These are phyloP conservation scores for Capsicum chinense DNA, from an alignment of 257 asterid genomes.

Conservation along the genomic window DNA sequence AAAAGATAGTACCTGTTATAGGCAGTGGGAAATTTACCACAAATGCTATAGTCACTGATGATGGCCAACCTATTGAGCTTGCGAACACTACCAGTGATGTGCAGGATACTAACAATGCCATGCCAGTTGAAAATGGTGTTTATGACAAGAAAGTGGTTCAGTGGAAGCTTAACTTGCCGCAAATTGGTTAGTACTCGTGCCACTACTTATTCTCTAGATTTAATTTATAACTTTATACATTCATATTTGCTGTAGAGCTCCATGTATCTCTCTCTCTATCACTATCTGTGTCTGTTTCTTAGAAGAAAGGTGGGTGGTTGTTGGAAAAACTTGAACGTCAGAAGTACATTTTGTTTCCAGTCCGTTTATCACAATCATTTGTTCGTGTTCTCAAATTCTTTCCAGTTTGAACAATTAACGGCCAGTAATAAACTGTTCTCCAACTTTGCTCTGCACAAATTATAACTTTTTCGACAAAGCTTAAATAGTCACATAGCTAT, in stretches of 20 bases:
- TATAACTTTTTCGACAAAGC: not conserved
- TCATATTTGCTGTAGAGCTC: not conserved
- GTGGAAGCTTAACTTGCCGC: constrained; percentile 77
- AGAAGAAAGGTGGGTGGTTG: not conserved
- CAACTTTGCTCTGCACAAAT: not conserved
- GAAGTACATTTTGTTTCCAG: not conserved
- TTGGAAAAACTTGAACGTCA: not conserved
- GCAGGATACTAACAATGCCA: constrained; percentile 14
- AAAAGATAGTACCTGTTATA: constrained; percentile 64
- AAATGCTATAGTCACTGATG: constrained; percentile 53
- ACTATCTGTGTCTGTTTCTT: not conserved
- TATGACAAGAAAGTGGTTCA: constrained; percentile 61
- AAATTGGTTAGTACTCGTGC: constrained; percentile 64
- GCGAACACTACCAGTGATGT: constrained; percentile 28
- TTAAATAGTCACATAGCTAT: not conserved
- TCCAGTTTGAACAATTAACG: not conserved
- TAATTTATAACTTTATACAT: constrained; percentile 8
- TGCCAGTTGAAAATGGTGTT: constrained; percentile 10
- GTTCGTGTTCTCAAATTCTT: not conserved
- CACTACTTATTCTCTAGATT: not conserved
- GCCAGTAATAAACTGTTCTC: not conserved
- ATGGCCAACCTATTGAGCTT: constrained; percentile 62
- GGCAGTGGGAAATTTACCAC: constrained; percentile 85
- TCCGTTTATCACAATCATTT: not conserved
- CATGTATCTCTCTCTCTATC: not conserved